Evolutionary conservation across 2,329 filamentous ascomycete species (phyloP).

Genomic region (Aquanectria penicillioides): DNA sequence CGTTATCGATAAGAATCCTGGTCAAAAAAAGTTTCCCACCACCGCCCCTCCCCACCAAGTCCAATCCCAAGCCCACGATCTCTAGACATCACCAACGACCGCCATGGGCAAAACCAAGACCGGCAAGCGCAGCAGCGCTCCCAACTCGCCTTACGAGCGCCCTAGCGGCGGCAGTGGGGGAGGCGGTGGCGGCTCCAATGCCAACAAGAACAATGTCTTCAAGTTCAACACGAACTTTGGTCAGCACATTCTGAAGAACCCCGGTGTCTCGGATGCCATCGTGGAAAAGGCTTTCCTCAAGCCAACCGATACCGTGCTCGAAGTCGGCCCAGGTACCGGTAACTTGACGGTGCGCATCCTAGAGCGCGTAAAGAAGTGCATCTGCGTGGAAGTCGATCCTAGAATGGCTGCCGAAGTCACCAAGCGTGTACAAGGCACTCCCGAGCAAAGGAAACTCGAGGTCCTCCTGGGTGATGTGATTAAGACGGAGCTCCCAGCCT

Average conservation of each 20-base stretch:
- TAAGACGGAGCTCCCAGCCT: conserved; percentile 80
- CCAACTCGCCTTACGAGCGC: conserved; percentile 55
- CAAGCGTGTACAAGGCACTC: conserved; percentile 91
- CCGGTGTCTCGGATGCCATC: conserved; percentile 80
- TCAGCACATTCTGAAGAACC: conserved; percentile 91
- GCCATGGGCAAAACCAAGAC: conserved; percentile 64
- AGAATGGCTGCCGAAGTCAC: conserved; percentile 96
- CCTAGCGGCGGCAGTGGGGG: conserved; percentile 39
- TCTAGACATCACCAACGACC: conserved; percentile 18
- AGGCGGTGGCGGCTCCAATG: conserved; percentile 29
- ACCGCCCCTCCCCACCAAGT: conserved; percentile 33
- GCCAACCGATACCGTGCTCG: conserved; percentile 88
- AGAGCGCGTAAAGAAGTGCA: conserved; percentile 82
- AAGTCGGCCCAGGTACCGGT: conserved; percentile 90
- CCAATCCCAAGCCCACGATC: conserved; percentile 24
- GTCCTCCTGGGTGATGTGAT: conserved; percentile 88
- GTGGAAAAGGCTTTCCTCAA: conserved; percentile 84
- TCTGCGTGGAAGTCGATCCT: conserved; percentile 92
- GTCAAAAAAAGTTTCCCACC: conserved; percentile 40
- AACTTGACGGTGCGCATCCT: conserved; percentile 91
- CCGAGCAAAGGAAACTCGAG: conserved; percentile 84
- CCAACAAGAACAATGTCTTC: conserved; percentile 84
- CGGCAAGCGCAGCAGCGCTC: conserved; percentile 62
- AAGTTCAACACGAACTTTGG: conserved; percentile 95
- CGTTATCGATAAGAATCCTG: conserved; percentile 34